These are phyloP conservation scores for Proliferodiscus dingleyae DNA, from an alignment of 2,329 filamentous ascomycete species.

Conservation along the genomic window DNA sequence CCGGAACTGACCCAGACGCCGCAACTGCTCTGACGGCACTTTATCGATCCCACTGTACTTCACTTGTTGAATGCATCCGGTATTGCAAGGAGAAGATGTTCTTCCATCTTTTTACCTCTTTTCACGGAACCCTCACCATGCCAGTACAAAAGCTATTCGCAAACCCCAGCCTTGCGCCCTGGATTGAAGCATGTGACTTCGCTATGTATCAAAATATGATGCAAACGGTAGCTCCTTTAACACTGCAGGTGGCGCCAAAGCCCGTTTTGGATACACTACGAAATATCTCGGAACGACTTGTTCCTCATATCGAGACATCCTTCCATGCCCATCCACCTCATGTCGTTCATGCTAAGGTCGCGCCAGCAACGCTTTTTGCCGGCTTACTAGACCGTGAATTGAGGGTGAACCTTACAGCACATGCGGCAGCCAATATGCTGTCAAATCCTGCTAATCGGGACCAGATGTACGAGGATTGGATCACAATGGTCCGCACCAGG, in stretches of 20 bases:
- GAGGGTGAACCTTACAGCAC: slow-evolving; percentile 87
- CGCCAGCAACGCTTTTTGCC: slow-evolving; percentile 84
- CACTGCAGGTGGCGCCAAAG: slow-evolving; percentile 85
- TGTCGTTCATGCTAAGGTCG: slow-evolving; percentile 80
- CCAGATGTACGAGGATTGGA: slow-evolving; percentile 94
- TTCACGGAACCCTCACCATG: slow-evolving; percentile 93
- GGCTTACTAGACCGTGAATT: slow-evolving; percentile 81
- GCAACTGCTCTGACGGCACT: slow-evolving; percentile 81
- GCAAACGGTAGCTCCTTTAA: slow-evolving; percentile 81
- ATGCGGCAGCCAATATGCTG: slow-evolving; percentile 89
- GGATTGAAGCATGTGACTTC: slow-evolving; percentile 96
- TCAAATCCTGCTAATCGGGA: slow-evolving; percentile 84
- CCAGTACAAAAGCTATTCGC: slow-evolving; percentile 91
- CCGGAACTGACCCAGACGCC: slow-evolving; percentile 78
- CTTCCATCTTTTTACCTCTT: slow-evolving; percentile 89
- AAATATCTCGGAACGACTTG: slow-evolving; percentile 77
- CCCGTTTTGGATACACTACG: slow-evolving; percentile 81
- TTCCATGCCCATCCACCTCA: slow-evolving; percentile 83
- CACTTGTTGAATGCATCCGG: slow-evolving; percentile 88
- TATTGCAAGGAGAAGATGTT: slow-evolving; percentile 97
- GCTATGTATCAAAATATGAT: slow-evolving; percentile 97
- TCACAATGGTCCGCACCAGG: slow-evolving; percentile 57
- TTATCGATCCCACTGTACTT: slow-evolving; percentile 93
- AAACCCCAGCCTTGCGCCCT: slow-evolving; percentile 73
- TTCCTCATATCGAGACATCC: slow-evolving; percentile 75